Conservation (phyloP, 2,329 filamentous ascomycete genomes). For the Hymenoscyphus linearis region DNA sequence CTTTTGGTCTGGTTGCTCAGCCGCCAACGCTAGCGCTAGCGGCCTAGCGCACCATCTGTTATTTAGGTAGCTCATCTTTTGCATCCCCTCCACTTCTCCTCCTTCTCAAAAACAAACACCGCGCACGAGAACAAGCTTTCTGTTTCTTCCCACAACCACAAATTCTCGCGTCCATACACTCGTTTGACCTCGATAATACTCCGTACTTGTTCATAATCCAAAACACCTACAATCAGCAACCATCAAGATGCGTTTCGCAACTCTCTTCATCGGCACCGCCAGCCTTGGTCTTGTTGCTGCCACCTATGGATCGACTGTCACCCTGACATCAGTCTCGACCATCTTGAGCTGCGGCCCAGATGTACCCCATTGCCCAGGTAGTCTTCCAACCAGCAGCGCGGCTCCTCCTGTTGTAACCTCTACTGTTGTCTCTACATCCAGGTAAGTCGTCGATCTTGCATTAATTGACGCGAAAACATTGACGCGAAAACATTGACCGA, state of each 20-base stretch:
- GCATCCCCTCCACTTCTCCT: background rate
- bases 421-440: background rate
- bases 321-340: background rate
- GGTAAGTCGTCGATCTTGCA: background rate
- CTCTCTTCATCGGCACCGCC: background rate
- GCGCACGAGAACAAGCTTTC: background rate
- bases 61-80: background rate
- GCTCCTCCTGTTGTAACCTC: background rate
- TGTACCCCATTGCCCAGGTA: background rate
- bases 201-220: background rate
- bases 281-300: slow-evolving; percentile 1
- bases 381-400: background rate
- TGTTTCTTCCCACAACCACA: background rate
- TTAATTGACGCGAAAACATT: background rate
- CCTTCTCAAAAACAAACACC: background rate
- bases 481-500: no score
- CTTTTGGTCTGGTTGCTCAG: background rate
- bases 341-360: background rate
- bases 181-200: background rate
- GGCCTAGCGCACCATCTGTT: background rate
- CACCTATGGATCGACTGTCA: background rate
- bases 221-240: background rate
- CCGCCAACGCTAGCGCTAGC: background rate
- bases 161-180: slow-evolving; percentile 1
- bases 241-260: slow-evolving; percentile 1